These are phyloP conservation scores for Hapsidospora chrysogenum DNA, from an alignment of 495 filamentous ascomycete genomes.

Conservation along the genomic window DNA sequence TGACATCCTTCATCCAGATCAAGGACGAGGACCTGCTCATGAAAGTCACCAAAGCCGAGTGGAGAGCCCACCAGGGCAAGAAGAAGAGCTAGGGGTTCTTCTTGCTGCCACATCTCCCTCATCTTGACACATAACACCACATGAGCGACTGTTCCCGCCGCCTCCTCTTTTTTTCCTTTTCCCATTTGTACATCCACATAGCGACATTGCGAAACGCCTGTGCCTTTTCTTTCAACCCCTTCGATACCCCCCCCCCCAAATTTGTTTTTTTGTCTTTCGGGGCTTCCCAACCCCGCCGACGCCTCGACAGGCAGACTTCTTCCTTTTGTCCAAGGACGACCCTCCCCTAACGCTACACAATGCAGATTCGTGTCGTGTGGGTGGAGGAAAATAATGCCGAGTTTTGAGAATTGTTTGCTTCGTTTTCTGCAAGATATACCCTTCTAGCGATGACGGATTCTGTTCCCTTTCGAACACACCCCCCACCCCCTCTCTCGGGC, in stretches of 20 bases:
- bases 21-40: slow-evolving; percentile 90
- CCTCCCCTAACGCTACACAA: no score
- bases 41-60: slow-evolving; percentile 85
- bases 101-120: not conserved
- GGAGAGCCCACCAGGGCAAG: slow-evolving; percentile 46
- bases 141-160: no score
- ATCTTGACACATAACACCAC: not conserved
- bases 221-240: not conserved
- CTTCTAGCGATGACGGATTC: no score
- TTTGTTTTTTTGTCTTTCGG: not conserved
- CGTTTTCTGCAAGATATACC: no score
- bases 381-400: no score
- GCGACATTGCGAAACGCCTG: not conserved
- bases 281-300: not conserved
- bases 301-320: not conserved
- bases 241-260: not conserved
- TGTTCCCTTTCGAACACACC: no score
- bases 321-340: not conserved
- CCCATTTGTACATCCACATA: not conserved
- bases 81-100: slow-evolving; percentile 12
- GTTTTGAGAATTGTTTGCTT: no score
- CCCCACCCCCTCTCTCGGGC: no score
- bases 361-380: no score
- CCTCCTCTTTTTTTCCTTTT: not conserved
- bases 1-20: slow-evolving; percentile 91